A percentile compares a stretch with the other conserved stretches of the same genome.
phyloP scores from a whole-genome alignment of 2,329 filamentous ascomycete species.

The Verticillium dahliae region DNA sequence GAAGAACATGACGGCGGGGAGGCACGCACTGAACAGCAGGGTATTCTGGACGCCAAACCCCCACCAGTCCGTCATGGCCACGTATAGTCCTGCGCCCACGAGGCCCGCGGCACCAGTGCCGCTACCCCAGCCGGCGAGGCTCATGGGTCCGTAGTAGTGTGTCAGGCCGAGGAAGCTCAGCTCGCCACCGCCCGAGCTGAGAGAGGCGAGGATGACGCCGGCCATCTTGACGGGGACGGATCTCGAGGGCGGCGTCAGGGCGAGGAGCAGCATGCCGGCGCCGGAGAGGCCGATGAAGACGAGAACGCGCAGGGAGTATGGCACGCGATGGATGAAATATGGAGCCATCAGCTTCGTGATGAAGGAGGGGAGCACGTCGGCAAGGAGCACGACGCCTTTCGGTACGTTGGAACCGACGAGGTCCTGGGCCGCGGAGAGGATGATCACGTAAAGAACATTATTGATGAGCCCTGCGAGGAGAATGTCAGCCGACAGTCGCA shows the following conservation, averaged over 20 bases:
- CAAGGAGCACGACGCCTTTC: conserved; percentile 87
- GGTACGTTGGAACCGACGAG: conserved; percentile 86
- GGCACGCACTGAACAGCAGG: conserved; percentile 68
- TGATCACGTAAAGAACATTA: conserved; percentile 96
- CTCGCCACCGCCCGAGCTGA: conserved; percentile 83
- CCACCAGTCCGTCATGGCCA: conserved; percentile 74
- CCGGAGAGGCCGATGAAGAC: conserved; percentile 70
- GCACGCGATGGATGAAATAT: conserved; percentile 86
- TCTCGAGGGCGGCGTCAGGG: conserved; percentile 61
- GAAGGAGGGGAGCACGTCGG: conserved; percentile 87
- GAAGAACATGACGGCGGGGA: conserved; percentile 76
- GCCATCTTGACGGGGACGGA: conserved; percentile 70
- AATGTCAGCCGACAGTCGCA: background rate
- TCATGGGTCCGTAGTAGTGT: conserved; percentile 85
- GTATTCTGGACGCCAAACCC: conserved; percentile 68
- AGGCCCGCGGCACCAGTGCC: conserved; percentile 87
- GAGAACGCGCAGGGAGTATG: conserved; percentile 70
- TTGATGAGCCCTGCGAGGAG: conserved; percentile 71
- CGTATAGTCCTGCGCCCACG: conserved; percentile 81
- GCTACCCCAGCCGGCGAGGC: conserved; percentile 85
- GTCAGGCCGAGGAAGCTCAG: conserved; percentile 86
- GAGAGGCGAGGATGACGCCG: conserved; percentile 77
- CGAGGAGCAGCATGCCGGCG: conserved; percentile 84
- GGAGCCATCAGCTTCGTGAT: conserved; percentile 81
- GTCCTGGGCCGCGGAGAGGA: conserved; percentile 90